Percentiles rank a stretch among this genome's conserved stretches.
phyloP scores from a whole-genome alignment of 805 yeast genomes.

The Lachancea sp. region DNA sequence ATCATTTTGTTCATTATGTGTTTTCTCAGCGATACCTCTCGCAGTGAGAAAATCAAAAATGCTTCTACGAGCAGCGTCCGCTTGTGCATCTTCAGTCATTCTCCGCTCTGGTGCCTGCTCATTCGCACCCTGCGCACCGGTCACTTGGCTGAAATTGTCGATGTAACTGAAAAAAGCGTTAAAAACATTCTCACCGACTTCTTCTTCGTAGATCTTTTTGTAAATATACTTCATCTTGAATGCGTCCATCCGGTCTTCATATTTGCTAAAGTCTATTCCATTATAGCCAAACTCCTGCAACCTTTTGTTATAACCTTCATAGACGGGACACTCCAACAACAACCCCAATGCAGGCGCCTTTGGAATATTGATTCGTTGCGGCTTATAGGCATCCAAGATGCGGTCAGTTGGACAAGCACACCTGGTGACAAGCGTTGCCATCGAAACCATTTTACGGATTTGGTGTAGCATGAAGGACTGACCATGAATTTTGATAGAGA shows the following conservation, averaged over 20 bases:
- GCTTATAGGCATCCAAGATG: constrained; percentile 69
- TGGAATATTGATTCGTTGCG: constrained; percentile 78
- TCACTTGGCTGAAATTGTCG: constrained; percentile 58
- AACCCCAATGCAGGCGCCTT: constrained; percentile 96
- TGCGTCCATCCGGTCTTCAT: constrained; percentile 63
- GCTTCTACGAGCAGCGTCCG: constrained; percentile 26
- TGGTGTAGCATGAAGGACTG: constrained; percentile 98
- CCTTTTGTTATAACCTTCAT: constrained; percentile 72
- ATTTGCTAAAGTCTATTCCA: constrained; percentile 60
- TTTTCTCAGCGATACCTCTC: constrained; percentile 28
- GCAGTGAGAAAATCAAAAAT: constrained; percentile 40
- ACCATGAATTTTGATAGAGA: constrained; percentile 92
- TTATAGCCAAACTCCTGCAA: constrained; percentile 73
- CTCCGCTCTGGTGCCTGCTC: not conserved
- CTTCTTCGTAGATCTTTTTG: constrained; percentile 88
- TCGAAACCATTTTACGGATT: constrained; percentile 95
- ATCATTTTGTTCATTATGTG: not conserved
- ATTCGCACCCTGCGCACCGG: constrained; percentile 40
- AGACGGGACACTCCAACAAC: constrained; percentile 84
- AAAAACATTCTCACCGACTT: constrained; percentile 78
- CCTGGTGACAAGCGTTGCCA: constrained; percentile 82
- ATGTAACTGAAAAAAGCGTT: constrained; percentile 88
- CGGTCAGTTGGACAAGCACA: constrained; percentile 77
- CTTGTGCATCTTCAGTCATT: not conserved
- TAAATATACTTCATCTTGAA: constrained; percentile 87